phyloP scores from a whole-genome alignment of 768 basidiomycete genomes.

The Amylocystis lapponica region DNA sequence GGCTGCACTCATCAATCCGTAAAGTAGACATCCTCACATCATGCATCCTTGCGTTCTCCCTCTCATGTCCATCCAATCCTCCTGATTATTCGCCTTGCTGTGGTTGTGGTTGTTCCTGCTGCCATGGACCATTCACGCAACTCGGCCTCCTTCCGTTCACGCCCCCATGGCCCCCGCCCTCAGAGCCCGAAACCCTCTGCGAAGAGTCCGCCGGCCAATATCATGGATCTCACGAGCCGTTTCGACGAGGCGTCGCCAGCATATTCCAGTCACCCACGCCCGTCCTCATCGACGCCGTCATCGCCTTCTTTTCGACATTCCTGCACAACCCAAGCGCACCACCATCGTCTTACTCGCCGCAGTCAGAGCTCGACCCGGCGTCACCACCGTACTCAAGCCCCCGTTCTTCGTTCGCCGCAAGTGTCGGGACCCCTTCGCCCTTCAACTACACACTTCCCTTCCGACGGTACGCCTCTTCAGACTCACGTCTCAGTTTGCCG shows the following conservation, averaged over 20 bases:
- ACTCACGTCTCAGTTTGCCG: slow-evolving; percentile 3
- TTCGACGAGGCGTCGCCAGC: slow-evolving; percentile 10
- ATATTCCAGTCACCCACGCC: slow-evolving; percentile 6
- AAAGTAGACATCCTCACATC: no score
- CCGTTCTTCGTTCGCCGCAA: no score
- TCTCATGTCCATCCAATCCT: slow-evolving; percentile 3
- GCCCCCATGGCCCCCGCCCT: slow-evolving; percentile 17
- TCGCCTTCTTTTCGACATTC: slow-evolving; percentile 7
- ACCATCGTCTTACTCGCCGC: not conserved
- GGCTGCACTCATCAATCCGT: no score
- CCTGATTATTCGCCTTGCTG: no score
- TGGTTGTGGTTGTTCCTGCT: not conserved
- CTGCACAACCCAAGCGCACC: not conserved
- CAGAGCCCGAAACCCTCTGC: slow-evolving; percentile 12
- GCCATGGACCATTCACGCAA: slow-evolving; percentile 1
- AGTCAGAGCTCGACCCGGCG: no score
- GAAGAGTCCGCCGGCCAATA: slow-evolving; percentile 10
- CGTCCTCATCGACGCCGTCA: slow-evolving; percentile 5
- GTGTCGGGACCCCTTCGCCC: no score
- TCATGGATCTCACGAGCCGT: slow-evolving; percentile 14
- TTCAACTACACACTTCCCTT: not conserved
- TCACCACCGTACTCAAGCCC: no score
- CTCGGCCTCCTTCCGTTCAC: slow-evolving; percentile 9
- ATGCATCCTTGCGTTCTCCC: not conserved
- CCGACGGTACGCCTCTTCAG: slow-evolving; percentile 4